Evolutionary conservation across 257 asterid species (phyloP), one percentile per base, ranked within the genome.

Genomic region (Lantana camara): DNA sequence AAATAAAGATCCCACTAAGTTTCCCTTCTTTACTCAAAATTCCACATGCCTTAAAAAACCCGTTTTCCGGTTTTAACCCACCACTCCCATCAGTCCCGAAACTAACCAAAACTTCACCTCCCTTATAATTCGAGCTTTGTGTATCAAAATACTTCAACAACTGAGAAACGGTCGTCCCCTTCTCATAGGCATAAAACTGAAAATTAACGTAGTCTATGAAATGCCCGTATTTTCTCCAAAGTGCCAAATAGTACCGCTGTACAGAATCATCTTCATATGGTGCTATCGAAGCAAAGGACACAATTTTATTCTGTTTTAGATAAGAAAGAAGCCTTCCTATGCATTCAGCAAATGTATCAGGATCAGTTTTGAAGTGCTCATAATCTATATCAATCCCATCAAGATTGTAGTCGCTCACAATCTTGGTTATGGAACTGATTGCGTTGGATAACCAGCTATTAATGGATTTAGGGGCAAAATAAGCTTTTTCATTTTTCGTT

Each of bases 301-400:
- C 70, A 2, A 86, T 65, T 57, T 54, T 63, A 20, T 83, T 82
- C 22, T 82, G 79, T 61, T 89, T 89, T 7, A 86, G 84, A 67
- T 79, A 71, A 71, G 46, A 75, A n/a, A 84, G 32, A 34, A 86
- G 79, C 46, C 63, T 49, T 20, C 95, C 95, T 0, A 89, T 77
- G 72, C 95, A 89, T 67, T 86, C 88, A 0, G 93, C 90, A 21
- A 86, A 89, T 48, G 93, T 89, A 40, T 80, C 75, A 0, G 96
- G 82, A 70, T 86, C 85, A 19, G 84, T 42, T 1, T 12, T 54
- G 73, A 86, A 89, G 73, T 89, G 92, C 45, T 89, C 96, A 13
- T 89, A 86, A 47, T 89, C 96, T 44, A 89, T 82, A 50, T 89
- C 96, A 23, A 89, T 68, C 15, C 87, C 96, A 14, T 89, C 96